Base-by-base conservation (phyloP, 192 early-diverging fungal species). In the Martensiomyces pterosporus region DNA sequence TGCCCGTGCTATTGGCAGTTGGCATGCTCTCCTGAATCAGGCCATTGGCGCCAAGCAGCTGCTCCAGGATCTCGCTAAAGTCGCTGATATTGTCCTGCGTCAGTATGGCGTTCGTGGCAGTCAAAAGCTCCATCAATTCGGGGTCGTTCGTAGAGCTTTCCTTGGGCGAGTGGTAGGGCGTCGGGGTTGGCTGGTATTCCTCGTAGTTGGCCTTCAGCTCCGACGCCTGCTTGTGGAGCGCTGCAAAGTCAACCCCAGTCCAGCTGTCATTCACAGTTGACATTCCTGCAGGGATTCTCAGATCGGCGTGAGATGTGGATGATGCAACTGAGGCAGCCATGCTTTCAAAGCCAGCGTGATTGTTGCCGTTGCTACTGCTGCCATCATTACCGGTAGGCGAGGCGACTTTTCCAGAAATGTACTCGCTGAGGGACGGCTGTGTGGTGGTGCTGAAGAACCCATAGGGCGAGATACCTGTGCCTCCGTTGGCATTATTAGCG, bases 391-490 rank as follows among this genome's bases (percentile, higher is more conserved):
- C n/a, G 29, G 29, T 32, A 3, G 47, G 15, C 15, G 39, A 22
- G 2, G 49, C 49, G n/a, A 45, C 22, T 39, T 51, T 60, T 22
- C 62, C 57, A 6, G 61, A 47, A 6, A 72, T 52, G 42, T 72
- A 72, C 52, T 72, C 69, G 57, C 61, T 65, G 17, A 72, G 53
- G 16, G 69, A 56, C 15, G 69, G 69, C 62, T 72, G 67, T 33
- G 48, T 44, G 24, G 42, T 39, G 3, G 17, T 21, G 39, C 22
- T 43, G n/a, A 44, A 44, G 10, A 44, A 13, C 3, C 21, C 22
- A 24, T 22, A 32, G 24, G 9, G 27, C 10, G 39, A 39, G 18
- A 2, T 38, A 12, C 29, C 37, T 1, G 16, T 24, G 6, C 29
- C 29, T 5, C 29, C 29, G 12, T 5, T 5, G 6, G 12, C 29